Conservation (phyloP, 192 early-diverging fungal genomes). For the Linnemannia elongata region DNA sequence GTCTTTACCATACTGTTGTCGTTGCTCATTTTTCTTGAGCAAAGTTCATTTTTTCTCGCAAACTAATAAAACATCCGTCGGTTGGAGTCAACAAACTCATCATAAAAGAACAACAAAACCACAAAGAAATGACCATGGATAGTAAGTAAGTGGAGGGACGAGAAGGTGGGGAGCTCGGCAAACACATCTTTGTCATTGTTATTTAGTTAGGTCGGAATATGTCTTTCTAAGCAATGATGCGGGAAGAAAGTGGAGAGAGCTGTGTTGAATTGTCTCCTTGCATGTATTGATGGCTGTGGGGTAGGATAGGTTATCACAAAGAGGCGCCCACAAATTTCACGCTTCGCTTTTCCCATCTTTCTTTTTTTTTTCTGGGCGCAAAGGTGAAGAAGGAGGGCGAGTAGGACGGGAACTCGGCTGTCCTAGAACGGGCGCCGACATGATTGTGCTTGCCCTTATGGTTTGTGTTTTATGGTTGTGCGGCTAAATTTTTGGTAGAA, state of each 20-base stretch:
- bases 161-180: neutral
- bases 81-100: neutral
- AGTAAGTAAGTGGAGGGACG: neutral
- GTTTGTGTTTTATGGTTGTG: neutral
- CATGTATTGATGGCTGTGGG: neutral
- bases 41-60: neutral
- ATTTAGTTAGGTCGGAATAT: neutral
- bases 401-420: neutral
- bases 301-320: too few relatives aligned
- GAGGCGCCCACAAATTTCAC: too few relatives aligned
- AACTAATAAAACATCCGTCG: neutral
- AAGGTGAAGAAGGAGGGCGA: too few relatives aligned
- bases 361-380: too few relatives aligned
- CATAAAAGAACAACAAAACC: neutral
- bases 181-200: neutral
- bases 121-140: neutral
- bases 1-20: neutral
- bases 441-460: too few relatives aligned
- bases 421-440: neutral
- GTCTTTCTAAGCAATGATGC: conserved; percentile 3
- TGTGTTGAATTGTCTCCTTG: neutral
- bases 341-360: too few relatives aligned
- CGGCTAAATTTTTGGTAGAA: neutral
- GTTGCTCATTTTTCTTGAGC: neutral
- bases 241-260: neutral